Percentiles rank a stretch among this genome's conserved stretches.
These are phyloP conservation scores for Russula olivacea DNA, from an alignment of 768 basidiomycete genomes.

Conservation along the genomic window DNA sequence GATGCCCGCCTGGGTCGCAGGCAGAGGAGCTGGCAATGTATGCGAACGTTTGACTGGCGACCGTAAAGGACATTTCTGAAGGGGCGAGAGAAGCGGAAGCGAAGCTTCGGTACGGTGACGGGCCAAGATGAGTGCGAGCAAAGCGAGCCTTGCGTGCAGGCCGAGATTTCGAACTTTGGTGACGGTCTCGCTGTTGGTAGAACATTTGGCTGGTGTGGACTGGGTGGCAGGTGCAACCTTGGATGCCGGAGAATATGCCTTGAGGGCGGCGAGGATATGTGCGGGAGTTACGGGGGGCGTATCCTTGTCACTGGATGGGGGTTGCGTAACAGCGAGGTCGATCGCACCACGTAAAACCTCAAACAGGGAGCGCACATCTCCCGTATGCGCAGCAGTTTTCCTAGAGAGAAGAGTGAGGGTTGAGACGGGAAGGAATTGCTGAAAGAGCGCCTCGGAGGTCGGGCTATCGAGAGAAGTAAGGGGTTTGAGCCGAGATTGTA, in stretches of 20 bases:
- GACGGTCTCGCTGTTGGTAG: constrained; percentile 51
- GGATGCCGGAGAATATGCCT: constrained; percentile 48
- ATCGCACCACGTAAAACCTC: constrained; percentile 79
- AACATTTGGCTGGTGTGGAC: constrained; percentile 25
- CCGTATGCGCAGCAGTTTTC: constrained; percentile 75
- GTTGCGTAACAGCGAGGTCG: constrained; percentile 44
- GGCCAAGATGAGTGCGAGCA: constrained; percentile 59
- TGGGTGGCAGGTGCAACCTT: constrained; percentile 36
- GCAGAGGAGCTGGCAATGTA: constrained; percentile 32
- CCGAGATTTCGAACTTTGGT: constrained; percentile 63
- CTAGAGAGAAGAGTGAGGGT: constrained; percentile 68
- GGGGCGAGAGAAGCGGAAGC: constrained; percentile 35
- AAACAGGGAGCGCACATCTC: constrained; percentile 75
- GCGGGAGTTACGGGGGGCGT: constrained; percentile 51
- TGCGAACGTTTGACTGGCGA: constrained; percentile 50
- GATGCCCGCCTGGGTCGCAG: constrained; percentile 36
- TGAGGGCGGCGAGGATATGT: constrained; percentile 69
- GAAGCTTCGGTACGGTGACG: constrained; percentile 55
- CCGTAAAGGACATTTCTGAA: constrained; percentile 32
- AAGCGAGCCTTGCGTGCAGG: constrained; percentile 65
- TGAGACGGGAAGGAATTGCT: constrained; percentile 56
- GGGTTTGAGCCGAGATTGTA: constrained; percentile 55
- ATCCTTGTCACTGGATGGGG: constrained; percentile 23
- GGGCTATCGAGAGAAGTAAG: constrained; percentile 36
- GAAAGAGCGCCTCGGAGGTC: constrained; percentile 27